Evolutionary conservation across 1,139 yeast genomes (phyloP).

Genomic region (Nakaseomyces bracarensis): DNA sequence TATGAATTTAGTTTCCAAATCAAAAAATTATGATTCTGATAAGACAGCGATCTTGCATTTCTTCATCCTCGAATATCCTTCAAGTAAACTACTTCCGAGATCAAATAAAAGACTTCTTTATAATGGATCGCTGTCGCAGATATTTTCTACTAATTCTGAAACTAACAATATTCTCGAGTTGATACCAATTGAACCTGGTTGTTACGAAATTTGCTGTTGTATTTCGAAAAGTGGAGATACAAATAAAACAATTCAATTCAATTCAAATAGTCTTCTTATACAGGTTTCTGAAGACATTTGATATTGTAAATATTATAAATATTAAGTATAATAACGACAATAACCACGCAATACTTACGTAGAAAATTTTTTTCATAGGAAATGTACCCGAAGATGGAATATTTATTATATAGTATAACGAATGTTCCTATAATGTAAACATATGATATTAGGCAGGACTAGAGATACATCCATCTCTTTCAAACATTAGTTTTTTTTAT

Average conservation of each 20-base stretch:
- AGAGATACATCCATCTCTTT: no score
- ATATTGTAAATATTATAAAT: background rate
- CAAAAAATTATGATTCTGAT: slow-evolving; percentile 3
- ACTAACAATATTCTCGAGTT: slow-evolving; percentile 16
- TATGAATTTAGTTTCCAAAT: background rate
- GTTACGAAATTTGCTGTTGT: slow-evolving; percentile 22
- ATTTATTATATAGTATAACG: no score
- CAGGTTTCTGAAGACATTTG: background rate
- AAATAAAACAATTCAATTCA: slow-evolving; percentile 14
- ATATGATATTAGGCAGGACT: no score
- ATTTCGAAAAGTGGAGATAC: slow-evolving; percentile 13
- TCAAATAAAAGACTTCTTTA: slow-evolving; percentile 22
- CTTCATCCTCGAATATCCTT: slow-evolving; percentile 22
- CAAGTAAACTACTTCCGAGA: slow-evolving; percentile 21
- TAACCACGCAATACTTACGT: no score
- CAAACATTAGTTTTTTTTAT: no score
- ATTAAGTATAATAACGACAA: no score
- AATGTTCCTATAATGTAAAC: no score
- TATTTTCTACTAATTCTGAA: slow-evolving; percentile 12
- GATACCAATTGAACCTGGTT: slow-evolving; percentile 26
- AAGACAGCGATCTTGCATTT: slow-evolving; percentile 9
- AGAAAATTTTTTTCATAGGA: no score
- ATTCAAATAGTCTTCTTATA: slow-evolving; percentile 10
- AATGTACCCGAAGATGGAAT: no score
- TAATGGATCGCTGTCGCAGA: slow-evolving; percentile 23